These are phyloP conservation scores for Melampsora occidentalis DNA, from an alignment of 1,284 basidiomycete species.

Conservation along the genomic window DNA sequence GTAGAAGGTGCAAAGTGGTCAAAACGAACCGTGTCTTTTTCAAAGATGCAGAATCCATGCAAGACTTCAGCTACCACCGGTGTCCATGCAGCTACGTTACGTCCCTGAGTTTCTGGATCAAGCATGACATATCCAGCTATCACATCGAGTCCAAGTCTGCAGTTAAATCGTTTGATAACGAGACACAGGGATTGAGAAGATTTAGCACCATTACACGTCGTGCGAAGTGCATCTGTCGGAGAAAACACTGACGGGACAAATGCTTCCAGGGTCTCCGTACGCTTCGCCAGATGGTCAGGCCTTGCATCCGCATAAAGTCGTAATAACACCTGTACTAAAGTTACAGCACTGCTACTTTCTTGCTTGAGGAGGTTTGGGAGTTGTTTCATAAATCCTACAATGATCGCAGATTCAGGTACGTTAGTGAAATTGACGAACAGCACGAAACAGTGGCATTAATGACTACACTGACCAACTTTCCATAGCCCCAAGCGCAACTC, in stretches of 20 bases:
- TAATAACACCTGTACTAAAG: conserved; percentile 84
- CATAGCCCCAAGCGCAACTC: conserved; percentile 92
- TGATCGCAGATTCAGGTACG: no score
- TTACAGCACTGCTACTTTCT: conserved; percentile 93
- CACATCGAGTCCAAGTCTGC: conserved; percentile 81
- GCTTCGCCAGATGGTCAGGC: conserved; percentile 73
- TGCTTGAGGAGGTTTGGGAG: conserved; percentile 96
- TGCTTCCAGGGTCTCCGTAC: conserved; percentile 78
- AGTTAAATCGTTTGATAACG: neutral
- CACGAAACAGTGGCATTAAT: no score
- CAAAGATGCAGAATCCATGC: conserved; percentile 81
- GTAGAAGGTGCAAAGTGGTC: conserved; percentile 1
- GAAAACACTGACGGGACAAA: conserved; percentile 73
- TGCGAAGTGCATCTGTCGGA: no score
- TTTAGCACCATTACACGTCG: no score
- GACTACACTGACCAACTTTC: conserved; percentile 79
- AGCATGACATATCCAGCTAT: conserved; percentile 86
- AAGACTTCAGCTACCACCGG: conserved; percentile 93
- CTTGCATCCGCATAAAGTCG: conserved; percentile 93
- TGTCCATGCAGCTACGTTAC: conserved; percentile 96
- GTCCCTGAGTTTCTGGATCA: conserved; percentile 82
- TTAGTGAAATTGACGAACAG: no score
- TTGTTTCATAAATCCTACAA: conserved; percentile 96
- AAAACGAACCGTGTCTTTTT: conserved; percentile 75
- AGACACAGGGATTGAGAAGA: neutral